Conservation (phyloP, 2,329 filamentous ascomycete genomes). For the Exserohilum turcica region DNA sequence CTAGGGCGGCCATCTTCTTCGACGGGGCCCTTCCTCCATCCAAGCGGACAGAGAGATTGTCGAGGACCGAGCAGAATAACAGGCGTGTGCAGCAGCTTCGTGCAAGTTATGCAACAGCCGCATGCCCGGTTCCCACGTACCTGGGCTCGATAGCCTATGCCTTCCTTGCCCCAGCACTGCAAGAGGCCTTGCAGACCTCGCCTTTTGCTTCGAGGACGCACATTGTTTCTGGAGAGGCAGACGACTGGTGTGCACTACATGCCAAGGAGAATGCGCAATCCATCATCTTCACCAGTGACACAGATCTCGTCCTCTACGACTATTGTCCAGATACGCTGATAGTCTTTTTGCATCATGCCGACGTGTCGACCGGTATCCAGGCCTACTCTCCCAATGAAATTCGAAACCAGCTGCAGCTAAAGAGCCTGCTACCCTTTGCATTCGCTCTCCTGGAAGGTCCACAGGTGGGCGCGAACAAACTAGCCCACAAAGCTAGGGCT, state of each 20-base stretch:
- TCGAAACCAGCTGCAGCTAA: constrained; percentile 53
- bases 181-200: constrained; percentile 68
- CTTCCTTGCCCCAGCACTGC: constrained; percentile 77
- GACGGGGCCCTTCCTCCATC: constrained; percentile 76
- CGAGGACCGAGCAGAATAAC: constrained; percentile 65
- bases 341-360: constrained; percentile 70
- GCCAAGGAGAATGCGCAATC: constrained; percentile 62
- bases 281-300: constrained; percentile 79
- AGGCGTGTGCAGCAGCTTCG: constrained; percentile 60
- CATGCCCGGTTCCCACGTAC: constrained; percentile 35
- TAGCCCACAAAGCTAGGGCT: constrained; percentile 30
- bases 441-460: constrained; percentile 47
- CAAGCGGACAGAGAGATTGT: constrained; percentile 67
- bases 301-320: constrained; percentile 79
- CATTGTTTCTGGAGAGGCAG: constrained; percentile 83
- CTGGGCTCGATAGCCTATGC: constrained; percentile 56
- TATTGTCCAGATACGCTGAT: constrained; percentile 67
- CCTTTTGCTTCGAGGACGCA: constrained; percentile 51
- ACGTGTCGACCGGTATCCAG: constrained; percentile 44
- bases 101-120: constrained; percentile 28
- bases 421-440: constrained; percentile 48
- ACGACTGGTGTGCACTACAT: constrained; percentile 74
- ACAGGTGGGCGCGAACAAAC: constrained; percentile 35
- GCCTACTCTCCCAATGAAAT: constrained; percentile 53
- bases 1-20: constrained; percentile 71